Evolutionary conservation across 2,329 filamentous ascomycete genomes (phyloP).

Genomic region (Arthroderma sp.): DNA sequence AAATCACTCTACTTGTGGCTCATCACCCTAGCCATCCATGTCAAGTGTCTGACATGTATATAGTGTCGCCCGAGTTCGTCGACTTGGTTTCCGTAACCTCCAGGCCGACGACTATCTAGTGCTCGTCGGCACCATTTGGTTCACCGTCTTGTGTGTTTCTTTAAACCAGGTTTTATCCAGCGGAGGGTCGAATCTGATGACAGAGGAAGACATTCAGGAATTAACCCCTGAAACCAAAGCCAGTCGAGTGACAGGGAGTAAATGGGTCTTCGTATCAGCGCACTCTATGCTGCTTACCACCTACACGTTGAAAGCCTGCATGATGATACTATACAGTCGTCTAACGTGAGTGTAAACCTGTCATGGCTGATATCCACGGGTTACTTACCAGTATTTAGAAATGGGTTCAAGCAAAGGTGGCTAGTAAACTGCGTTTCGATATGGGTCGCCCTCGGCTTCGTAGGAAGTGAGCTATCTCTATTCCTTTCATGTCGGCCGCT

Average conservation of each 20-base stretch:
- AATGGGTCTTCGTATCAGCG: slow-evolving; percentile 50
- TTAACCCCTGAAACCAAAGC: slow-evolving; percentile 36
- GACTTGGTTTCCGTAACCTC: slow-evolving; percentile 36
- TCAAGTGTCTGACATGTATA: too few relatives aligned
- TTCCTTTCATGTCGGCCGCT: slow-evolving; percentile 38
- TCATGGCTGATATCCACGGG: neutral
- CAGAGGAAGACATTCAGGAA: slow-evolving; percentile 30
- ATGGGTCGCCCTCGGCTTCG: slow-evolving; percentile 35
- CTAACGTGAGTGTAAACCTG: slow-evolving; percentile 28
- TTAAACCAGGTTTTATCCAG: slow-evolving; percentile 42
- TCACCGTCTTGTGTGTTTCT: slow-evolving; percentile 42
- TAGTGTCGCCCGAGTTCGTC: slow-evolving; percentile 28
- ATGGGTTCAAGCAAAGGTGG: slow-evolving; percentile 23
- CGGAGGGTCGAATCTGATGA: slow-evolving; percentile 49
- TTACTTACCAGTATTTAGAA: slow-evolving; percentile 8
- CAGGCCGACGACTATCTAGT: slow-evolving; percentile 46
- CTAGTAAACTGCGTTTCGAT: slow-evolving; percentile 25
- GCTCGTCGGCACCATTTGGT: slow-evolving; percentile 40
- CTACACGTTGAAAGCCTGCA: slow-evolving; percentile 42
- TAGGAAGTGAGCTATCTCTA: slow-evolving; percentile 37
- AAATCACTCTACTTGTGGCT: neutral
- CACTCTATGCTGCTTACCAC: slow-evolving; percentile 46
- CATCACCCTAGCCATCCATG: neutral
- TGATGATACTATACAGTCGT: slow-evolving; percentile 40
- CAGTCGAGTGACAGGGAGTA: slow-evolving; percentile 40